phyloP scores from a whole-genome alignment of 108 stramenopile genomes.

The Aurantiochytrium sp. region DNA sequence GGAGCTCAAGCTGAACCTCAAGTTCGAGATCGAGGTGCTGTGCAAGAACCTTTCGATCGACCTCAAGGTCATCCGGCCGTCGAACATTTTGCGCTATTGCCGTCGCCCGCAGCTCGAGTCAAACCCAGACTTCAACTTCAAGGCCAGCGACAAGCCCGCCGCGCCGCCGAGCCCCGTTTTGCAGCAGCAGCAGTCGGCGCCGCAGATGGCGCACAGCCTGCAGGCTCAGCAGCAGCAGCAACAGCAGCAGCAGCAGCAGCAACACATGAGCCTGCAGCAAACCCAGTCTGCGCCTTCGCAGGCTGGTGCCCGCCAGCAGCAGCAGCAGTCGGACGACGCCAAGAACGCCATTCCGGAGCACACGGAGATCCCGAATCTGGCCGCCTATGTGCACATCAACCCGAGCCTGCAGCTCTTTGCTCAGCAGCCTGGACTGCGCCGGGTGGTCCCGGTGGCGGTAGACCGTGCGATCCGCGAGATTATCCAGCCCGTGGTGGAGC shows the following conservation, averaged over 20 bases:
- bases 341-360: constrained; percentile 60
- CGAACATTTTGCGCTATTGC: constrained; percentile 37
- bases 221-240: not conserved
- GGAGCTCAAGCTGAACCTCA: constrained; percentile 98
- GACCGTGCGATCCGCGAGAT: constrained; percentile 97
- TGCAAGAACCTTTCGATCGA: constrained; percentile 91
- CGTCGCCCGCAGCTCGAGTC: constrained; percentile 49
- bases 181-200: constrained; percentile 31
- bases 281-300: not conserved
- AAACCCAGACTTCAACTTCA: constrained; percentile 89
- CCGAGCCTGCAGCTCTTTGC: constrained; percentile 50
- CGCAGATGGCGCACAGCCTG: constrained; percentile 32
- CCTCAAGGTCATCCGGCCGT: constrained; percentile 81
- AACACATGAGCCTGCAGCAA: not conserved
- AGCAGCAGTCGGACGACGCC: not conserved
- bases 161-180: not conserved
- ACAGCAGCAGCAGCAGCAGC: not conserved
- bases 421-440: constrained; percentile 66
- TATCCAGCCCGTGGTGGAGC: constrained; percentile 94
- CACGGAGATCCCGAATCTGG: constrained; percentile 93
- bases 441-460: constrained; percentile 85
- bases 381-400: constrained; percentile 85
- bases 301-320: too few relatives aligned
- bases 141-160: not conserved
- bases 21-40: constrained; percentile 96